Evolutionary conservation across 2,329 filamentous ascomycete species (phyloP), one percentile per base, ranked within the genome.

Genomic region (Botrytis elliptica): DNA sequence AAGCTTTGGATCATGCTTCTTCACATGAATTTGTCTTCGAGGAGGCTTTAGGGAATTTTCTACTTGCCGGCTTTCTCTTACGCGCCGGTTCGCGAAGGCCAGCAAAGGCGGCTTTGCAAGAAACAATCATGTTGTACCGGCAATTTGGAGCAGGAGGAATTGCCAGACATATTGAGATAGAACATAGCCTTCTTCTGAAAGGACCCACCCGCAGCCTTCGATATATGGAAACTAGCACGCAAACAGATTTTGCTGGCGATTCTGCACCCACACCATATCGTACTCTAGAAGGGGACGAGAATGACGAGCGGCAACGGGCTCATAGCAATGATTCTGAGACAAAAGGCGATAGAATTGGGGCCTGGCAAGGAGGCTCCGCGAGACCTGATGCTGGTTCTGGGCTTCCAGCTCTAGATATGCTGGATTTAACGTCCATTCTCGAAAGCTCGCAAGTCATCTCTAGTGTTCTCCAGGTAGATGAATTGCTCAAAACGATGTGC

Each of bases 371-470:
- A 40, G 75, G 73, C 25, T 87, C 88, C 18, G 89, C 89, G 83
- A 86, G 87, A 74, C 82, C 86, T 9, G 88, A 89, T 76, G 85
- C 87, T 33, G 88, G 87, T 4, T 88, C 85, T 52, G 90, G 91
- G 18, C 85, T 94, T 74, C 91, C 92, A 59, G 90, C 92, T 42
- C 86, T 95, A 71, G 93, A 95, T 83, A 94, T 95, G 90, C 90
- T 95, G 79, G 93, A 95, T 81, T 82, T 95, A 75, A 91, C 93
- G 60, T 91, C 91, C 38, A 95, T 95, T 74, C 85, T 95, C 22
- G 90, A 93, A 77, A 93, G 91, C 4, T 94, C 91, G 16, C 93
- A 94, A 80, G 88, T 95, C 62, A 90, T 95, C 62, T 95, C 92
- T 7, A 94, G 92, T 25, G 91, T 94, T 69, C 83, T 95, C 18